A percentile compares a stretch with the other conserved stretches of the same genome.
phyloP scores from a whole-genome alignment of 192 early-diverging fungal species.

The Backusella macrospora region DNA sequence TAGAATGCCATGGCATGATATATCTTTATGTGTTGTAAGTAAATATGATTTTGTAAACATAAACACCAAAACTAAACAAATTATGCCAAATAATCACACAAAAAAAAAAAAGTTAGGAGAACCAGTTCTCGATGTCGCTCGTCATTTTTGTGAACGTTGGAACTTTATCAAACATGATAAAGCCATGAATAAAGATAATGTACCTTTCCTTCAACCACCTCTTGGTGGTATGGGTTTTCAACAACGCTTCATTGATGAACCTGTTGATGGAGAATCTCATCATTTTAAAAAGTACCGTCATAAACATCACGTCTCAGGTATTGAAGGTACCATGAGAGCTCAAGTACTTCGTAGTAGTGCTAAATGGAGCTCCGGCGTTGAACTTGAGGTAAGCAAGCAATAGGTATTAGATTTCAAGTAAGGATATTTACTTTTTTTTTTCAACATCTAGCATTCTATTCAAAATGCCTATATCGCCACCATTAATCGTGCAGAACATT shows the following conservation, averaged over 20 bases:
- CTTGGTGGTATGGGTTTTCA: slow-evolving; percentile 34
- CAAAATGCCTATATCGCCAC: slow-evolving; percentile 76
- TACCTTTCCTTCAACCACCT: slow-evolving; percentile 67
- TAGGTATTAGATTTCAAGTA: not conserved
- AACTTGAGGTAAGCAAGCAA: slow-evolving; percentile 47
- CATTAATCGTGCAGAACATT: slow-evolving; percentile 75
- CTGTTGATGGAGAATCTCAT: slow-evolving; percentile 53
- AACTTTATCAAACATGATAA: slow-evolving; percentile 83
- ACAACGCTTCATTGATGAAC: slow-evolving; percentile 26
- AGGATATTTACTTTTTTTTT: not conserved
- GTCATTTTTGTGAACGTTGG: slow-evolving; percentile 88
- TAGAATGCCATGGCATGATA: slow-evolving; percentile 91
- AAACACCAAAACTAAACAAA: not conserved
- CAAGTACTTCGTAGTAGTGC: slow-evolving; percentile 71
- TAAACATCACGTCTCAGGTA: slow-evolving; percentile 44
- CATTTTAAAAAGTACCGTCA: slow-evolving; percentile 47
- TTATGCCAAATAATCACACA: slow-evolving; percentile 1
- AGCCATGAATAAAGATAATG: slow-evolving; percentile 52
- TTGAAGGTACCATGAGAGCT: slow-evolving; percentile 62
- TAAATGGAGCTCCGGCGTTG: slow-evolving; percentile 67
- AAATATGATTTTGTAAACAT: slow-evolving; percentile 8
- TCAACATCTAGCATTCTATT: slow-evolving; percentile 60
- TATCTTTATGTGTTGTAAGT: slow-evolving; percentile 70
- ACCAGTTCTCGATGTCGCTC: slow-evolving; percentile 78
- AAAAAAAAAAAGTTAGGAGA: slow-evolving; percentile 61